A percentile compares a stretch with the other conserved stretches of the same genome.
Evolutionary conservation across 345 rosid genomes (phyloP).

Genomic region (Lumnitzera littorea): DNA sequence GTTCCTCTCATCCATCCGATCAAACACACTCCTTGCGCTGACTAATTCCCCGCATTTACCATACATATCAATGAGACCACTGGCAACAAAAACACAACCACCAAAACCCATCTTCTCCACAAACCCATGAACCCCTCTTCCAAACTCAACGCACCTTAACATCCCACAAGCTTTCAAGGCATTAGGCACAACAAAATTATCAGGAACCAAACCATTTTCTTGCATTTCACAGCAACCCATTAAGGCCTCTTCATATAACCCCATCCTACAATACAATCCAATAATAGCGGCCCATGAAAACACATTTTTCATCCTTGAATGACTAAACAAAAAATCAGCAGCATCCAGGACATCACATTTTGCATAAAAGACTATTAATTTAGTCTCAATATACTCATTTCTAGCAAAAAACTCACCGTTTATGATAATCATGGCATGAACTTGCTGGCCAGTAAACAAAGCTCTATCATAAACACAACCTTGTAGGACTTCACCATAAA

Average conservation of each 20-base stretch:
- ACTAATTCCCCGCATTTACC: slow-evolving; percentile 54
- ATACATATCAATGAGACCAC: slow-evolving; percentile 61
- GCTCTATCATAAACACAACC: slow-evolving; percentile 61
- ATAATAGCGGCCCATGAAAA: slow-evolving; percentile 88
- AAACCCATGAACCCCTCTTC: slow-evolving; percentile 66
- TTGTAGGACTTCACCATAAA: slow-evolving; percentile 64
- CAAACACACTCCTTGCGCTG: slow-evolving; percentile 59
- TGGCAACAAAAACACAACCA: slow-evolving; percentile 62
- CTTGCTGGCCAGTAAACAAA: slow-evolving; percentile 47
- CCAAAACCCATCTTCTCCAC: slow-evolving; percentile 43
- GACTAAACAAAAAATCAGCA: slow-evolving; percentile 35
- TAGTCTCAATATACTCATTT: slow-evolving; percentile 62
- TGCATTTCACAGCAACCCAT: slow-evolving; percentile 52
- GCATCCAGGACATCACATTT: slow-evolving; percentile 45
- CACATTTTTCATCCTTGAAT: slow-evolving; percentile 39
- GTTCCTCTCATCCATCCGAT: slow-evolving; percentile 42
- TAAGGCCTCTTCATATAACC: slow-evolving; percentile 41
- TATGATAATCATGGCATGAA: slow-evolving; percentile 68
- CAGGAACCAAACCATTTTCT: slow-evolving; percentile 43
- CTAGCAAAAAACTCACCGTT: slow-evolving; percentile 41
- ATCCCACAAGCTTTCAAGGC: slow-evolving; percentile 70
- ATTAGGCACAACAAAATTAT: slow-evolving; percentile 69
- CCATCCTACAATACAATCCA: slow-evolving; percentile 55
- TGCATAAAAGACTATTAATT: slow-evolving; percentile 56
- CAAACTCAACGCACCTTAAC: slow-evolving; percentile 40